phyloP scores from a whole-genome alignment of 2,329 filamentous ascomycete genomes.

The Claviceps maximensis region DNA sequence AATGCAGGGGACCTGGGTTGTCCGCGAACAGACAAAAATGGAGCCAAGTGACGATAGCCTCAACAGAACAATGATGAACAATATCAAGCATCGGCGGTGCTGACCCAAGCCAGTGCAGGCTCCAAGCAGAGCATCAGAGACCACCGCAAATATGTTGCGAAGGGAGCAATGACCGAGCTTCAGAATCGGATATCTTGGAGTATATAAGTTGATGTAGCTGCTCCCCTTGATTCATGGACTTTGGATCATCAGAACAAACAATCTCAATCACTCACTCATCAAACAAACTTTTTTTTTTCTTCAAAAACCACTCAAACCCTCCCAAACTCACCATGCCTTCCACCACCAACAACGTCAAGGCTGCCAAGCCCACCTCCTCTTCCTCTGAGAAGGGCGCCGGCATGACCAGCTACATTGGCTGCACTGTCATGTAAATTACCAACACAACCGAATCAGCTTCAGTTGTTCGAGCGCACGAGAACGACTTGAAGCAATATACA shows the following conservation, averaged over 20 bases:
- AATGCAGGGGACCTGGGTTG: too few species aligned
- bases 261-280: background rate
- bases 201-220: background rate
- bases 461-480: background rate
- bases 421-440: conserved; percentile 22
- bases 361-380: conserved; percentile 10
- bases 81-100: background rate
- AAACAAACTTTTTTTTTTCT: background rate
- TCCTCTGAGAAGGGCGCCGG: conserved; percentile 1
- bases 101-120: background rate
- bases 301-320: background rate
- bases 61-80: conserved; percentile 1
- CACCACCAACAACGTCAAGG: conserved; percentile 13
- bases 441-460: background rate
- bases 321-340: conserved; percentile 17
- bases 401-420: conserved; percentile 10
- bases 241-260: background rate
- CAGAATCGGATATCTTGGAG: background rate
- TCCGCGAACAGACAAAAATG: too few species aligned
- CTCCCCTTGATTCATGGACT: background rate
- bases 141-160: background rate
- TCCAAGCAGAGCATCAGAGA: background rate
- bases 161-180: background rate
- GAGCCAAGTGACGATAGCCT: background rate
- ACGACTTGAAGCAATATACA: background rate